phyloP scores from a whole-genome alignment of 2,329 filamentous ascomycete species.

The Trichoderma sp. region DNA sequence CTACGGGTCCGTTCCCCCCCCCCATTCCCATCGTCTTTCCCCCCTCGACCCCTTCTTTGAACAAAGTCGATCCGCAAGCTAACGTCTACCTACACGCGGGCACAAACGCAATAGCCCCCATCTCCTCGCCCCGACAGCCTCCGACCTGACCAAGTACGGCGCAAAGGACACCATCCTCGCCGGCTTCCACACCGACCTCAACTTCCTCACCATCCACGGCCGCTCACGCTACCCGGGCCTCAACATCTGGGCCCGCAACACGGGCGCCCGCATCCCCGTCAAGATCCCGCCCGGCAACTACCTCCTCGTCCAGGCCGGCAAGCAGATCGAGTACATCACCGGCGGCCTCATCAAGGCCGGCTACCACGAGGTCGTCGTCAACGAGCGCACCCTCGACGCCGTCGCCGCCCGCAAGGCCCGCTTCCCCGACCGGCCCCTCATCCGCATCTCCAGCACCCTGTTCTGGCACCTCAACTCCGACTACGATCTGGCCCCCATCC shows the following conservation, averaged over 20 bases:
- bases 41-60: background rate
- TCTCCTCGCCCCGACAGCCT: constrained; percentile 62
- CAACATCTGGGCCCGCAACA: constrained; percentile 66
- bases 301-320: constrained; percentile 63
- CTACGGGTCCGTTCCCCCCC: constrained; percentile 51
- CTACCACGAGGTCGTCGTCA: constrained; percentile 64
- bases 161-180: constrained; percentile 60
- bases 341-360: constrained; percentile 64
- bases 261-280: constrained; percentile 59
- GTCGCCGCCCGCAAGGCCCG: constrained; percentile 48
- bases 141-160: constrained; percentile 58
- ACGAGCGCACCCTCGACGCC: constrained; percentile 52
- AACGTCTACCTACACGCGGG: background rate
- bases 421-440: constrained; percentile 52
- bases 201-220: constrained; percentile 67
- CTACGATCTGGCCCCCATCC: constrained; percentile 56
- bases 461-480: constrained; percentile 64
- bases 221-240: constrained; percentile 64
- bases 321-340: constrained; percentile 64
- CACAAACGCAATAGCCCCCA: constrained; percentile 50
- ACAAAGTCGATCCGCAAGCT: background rate
- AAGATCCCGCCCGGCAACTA: constrained; percentile 61
- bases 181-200: constrained; percentile 66
- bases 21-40: background rate
- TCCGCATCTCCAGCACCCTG: constrained; percentile 62